These are phyloP conservation scores for Stagonosporopsis cucurbitacearum DNA, from an alignment of 2,329 filamentous ascomycete species.

Conservation along the genomic window DNA sequence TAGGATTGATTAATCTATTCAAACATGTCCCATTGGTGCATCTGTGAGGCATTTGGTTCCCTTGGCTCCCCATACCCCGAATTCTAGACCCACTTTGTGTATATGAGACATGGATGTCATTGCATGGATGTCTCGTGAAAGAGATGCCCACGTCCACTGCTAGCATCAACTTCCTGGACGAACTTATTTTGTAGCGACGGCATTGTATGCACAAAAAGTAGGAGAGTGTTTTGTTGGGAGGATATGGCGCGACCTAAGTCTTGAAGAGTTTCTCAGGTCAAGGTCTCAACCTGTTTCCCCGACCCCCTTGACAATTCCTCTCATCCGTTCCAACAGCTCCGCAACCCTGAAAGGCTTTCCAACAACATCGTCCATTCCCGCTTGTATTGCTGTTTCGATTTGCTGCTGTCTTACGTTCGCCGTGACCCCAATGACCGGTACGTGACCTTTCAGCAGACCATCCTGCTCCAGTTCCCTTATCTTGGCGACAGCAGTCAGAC, in stretches of 20 bases:
- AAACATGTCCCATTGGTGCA: constrained; percentile 3
- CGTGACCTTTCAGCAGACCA: constrained; percentile 25
- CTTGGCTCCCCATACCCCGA: background rate
- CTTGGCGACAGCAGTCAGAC: constrained; percentile 33
- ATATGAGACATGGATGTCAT: background rate
- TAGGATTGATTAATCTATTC: background rate
- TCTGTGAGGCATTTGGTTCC: background rate
- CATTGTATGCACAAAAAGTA: too few relatives aligned
- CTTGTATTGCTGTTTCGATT: constrained; percentile 35
- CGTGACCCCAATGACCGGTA: constrained; percentile 45
- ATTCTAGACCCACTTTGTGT: background rate
- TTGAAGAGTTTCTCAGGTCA: too few relatives aligned
- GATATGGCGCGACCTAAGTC: too few relatives aligned
- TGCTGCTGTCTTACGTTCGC: constrained; percentile 46
- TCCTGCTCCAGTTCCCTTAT: constrained; percentile 36
- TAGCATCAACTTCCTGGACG: too few relatives aligned
- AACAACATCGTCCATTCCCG: constrained; percentile 63
- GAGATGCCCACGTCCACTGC: too few relatives aligned
- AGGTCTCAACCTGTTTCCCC: background rate
- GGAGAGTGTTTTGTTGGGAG: too few relatives aligned
- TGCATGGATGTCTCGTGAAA: background rate
- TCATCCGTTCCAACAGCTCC: constrained; percentile 35
- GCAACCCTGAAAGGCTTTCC: constrained; percentile 71
- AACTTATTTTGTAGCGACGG: too few relatives aligned
- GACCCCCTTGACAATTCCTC: constrained; percentile 17